Base-by-base conservation (phyloP, 441 rosid species). In the Syzygium malaccense region DNA sequence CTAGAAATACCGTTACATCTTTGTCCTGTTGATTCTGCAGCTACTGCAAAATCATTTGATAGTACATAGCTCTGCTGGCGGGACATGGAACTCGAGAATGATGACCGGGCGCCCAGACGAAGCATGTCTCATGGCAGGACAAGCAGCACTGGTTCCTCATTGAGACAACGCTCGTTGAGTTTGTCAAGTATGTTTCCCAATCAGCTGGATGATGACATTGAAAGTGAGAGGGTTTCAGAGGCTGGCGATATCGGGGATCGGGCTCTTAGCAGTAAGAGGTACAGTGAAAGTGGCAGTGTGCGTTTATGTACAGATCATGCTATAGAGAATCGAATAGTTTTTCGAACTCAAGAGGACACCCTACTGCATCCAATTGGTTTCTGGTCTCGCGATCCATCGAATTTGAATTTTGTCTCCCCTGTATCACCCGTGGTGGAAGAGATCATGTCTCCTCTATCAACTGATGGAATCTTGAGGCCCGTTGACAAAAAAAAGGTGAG, bases 171-270 rank as follows among this genome's bases (percentile, higher is more conserved):
- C 12, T 94, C 96, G 55, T 49, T 92, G 57, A 92, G 91, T 58
- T 88, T 93, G 89, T 92, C 95, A 58, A 90, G 92, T 51, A 86
- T 68, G 20, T 41, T 87, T 88, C 87, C 92, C 53, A 89, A 86
- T 60, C 88, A 89, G 26, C 58, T 86, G 23, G 92, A 91, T 90
- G 95, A 95, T 92, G 95, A 89, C 79, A 87, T 87, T 64, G 96
- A 93, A 85, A 93, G 93, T 55, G 95, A 94, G 92, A 89, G 84
- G 88, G 99, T 94, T 90, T 96, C 99, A 33, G 96, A 96, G 94
- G 98, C 98, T 12, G 99, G 98, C 66, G 99, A 97, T 92, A 94
- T 93, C 83, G 99, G 99, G 45, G 98, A 95, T 89, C 95, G 96
- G 86, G 96, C 94, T 56, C 95, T 97, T 90, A 92, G 88, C 41